These are phyloP conservation scores for Gleditsia sinensis DNA, from an alignment of 306 rosid species.

Conservation along the genomic window DNA sequence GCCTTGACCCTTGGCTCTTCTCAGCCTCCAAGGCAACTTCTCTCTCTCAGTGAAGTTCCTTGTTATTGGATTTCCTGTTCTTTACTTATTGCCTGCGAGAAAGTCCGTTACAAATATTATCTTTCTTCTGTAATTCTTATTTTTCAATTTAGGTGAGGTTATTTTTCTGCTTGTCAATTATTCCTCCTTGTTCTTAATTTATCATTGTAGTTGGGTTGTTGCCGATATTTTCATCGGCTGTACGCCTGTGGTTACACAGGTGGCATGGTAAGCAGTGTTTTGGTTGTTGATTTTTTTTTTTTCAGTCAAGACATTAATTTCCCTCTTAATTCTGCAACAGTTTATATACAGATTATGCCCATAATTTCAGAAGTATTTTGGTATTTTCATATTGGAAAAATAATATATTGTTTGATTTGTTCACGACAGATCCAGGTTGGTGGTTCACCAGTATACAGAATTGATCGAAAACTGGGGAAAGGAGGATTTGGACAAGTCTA, in stretches of 20 bases:
- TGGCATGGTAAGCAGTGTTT: neutral
- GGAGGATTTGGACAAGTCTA: slow-evolving; percentile 97
- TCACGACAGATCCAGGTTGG: slow-evolving; percentile 81
- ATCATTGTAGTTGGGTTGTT: neutral
- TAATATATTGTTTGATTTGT: slow-evolving; percentile 1
- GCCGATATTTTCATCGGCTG: neutral
- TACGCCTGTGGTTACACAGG: neutral
- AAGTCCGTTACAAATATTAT: neutral
- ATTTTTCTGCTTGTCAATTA: neutral
- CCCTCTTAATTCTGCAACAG: neutral
- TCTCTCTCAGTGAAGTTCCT: neutral
- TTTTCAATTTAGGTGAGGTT: neutral
- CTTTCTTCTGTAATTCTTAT: neutral
- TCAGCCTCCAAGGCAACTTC: neutral
- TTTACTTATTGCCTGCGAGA: neutral
- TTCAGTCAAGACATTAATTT: neutral
- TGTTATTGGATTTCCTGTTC: neutral
- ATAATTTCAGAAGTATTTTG: neutral
- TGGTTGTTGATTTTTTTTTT: neutral
- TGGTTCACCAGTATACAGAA: slow-evolving; percentile 76
- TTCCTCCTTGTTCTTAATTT: neutral
- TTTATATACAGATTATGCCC: neutral
- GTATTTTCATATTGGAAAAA: neutral
- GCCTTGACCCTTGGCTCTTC: neutral
- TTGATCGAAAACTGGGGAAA: slow-evolving; percentile 77